Percentiles rank a stretch among this genome's conserved stretches.
phyloP scores from a whole-genome alignment of 257 asterid genomes.

The Solanum chmielewskii region DNA sequence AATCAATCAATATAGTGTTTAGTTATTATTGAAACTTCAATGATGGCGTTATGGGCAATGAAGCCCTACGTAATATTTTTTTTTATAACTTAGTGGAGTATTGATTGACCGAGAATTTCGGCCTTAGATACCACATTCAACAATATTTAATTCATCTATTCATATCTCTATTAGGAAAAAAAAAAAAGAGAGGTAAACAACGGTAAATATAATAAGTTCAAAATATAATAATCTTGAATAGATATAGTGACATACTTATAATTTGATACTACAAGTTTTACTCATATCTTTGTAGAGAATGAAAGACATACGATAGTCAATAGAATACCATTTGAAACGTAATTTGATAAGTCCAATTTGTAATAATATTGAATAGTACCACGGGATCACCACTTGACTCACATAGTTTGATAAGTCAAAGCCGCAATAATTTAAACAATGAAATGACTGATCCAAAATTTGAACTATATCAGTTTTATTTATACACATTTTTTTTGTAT shows the following conservation, averaged over 20 bases:
- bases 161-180: not conserved
- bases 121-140: not conserved
- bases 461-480: not conserved
- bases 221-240: not conserved
- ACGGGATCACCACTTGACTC: not conserved
- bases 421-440: not conserved
- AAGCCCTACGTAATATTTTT: not conserved
- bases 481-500: not conserved
- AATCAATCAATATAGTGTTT: not conserved
- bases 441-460: not conserved
- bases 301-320: not conserved
- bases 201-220: not conserved
- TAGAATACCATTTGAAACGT: not conserved
- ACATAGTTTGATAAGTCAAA: not conserved
- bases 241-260: not conserved
- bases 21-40: constrained; percentile 2
- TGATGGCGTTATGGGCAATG: constrained; percentile 13
- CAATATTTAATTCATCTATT: not conserved
- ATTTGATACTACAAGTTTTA: not conserved
- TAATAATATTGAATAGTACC: not conserved
- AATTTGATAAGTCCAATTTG: not conserved
- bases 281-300: not conserved
- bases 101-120: constrained; percentile 25
- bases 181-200: too few relatives aligned
- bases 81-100: constrained; percentile 18